Evolutionary conservation across 2,329 filamentous ascomycete genomes (phyloP), one percentile per base, ranked within the genome.

Genomic region (Penicillium verrucosum): DNA sequence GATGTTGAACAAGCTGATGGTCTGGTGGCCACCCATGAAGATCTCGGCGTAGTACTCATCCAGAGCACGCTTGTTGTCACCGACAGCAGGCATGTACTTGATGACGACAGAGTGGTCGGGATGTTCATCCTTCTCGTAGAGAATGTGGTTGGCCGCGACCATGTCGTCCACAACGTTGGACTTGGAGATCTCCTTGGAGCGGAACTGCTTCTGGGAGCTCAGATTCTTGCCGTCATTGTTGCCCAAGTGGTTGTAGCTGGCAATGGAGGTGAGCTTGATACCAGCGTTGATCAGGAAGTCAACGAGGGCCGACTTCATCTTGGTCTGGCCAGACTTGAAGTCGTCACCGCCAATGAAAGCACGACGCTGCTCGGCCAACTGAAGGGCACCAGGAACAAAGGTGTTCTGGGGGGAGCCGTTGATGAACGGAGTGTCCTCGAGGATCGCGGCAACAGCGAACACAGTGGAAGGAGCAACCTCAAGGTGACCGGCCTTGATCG

Each of bases 11-110:
- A 99, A 83, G 69, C 89, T 93, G 68, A 99, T 99, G 68, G 92
- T 97, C 82, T 99, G 94, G 80, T 97, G 94, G 41, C 94, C 94
- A 65, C 94, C 94, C 79, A 97, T 85, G 85, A 99, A 99, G 78
- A 99, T 97, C 83, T 99, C 93, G 54, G 92, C 94, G 68, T 97
- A 97, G 85, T 99, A 99, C 83, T 99, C 94, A 71, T 99, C 94
- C 53, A 99, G 84, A 53, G 94, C 94, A 73, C 94, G 92, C 86
- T 99, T 99, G 85, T 97, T 95, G 80, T 99, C 94, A 61, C 94
- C 94, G 47, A 99, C 94, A 62, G 92, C 91, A 36, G 94, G 94
- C 92, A 99, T 96, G 82, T 99, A 99, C 85, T 99, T 99, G 86
- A 99, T 99, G 68, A 99, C 94, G 58, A 99, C 94, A 58, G 90